Conservation (phyloP, 2,329 filamentous ascomycete species). For the Gyromitra esculenta region DNA sequence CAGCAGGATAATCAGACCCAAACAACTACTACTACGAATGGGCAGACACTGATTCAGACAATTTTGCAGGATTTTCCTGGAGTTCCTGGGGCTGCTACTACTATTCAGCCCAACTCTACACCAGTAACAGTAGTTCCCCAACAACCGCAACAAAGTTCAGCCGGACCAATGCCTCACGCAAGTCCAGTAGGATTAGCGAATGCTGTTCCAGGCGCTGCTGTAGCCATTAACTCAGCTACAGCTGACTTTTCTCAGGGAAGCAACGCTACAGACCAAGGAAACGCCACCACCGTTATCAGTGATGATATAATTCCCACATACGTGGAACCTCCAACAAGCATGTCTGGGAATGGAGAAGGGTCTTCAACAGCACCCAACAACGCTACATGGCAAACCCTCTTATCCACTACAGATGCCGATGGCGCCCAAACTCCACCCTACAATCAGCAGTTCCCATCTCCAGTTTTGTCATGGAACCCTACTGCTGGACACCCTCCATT, state of each 20-base stretch:
- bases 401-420: conserved; percentile 11
- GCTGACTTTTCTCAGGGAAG: background rate
- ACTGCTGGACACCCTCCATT: background rate
- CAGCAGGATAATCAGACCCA: conserved; percentile 41
- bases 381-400: conserved; percentile 27
- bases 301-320: conserved; percentile 17
- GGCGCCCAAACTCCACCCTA: conserved; percentile 44
- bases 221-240: conserved; percentile 7
- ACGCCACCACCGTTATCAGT: conserved; percentile 7
- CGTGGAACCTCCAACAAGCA: conserved; percentile 1
- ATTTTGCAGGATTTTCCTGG: conserved; percentile 39
- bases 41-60: conserved; percentile 41
- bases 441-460: conserved; percentile 20
- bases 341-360: conserved; percentile 24
- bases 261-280: conserved; percentile 2
- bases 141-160: conserved; percentile 23
- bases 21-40: conserved; percentile 18
- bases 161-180: background rate
- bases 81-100: conserved; percentile 13
- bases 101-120: conserved; percentile 18
- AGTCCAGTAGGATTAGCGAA: background rate
- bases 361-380: conserved; percentile 20
- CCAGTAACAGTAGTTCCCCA: conserved; percentile 29
- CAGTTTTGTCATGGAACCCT: conserved; percentile 16
- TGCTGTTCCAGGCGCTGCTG: conserved; percentile 1